These are phyloP conservation scores for Fusarium verrucosum DNA, from an alignment of 2,329 filamentous ascomycete species.

Conservation along the genomic window DNA sequence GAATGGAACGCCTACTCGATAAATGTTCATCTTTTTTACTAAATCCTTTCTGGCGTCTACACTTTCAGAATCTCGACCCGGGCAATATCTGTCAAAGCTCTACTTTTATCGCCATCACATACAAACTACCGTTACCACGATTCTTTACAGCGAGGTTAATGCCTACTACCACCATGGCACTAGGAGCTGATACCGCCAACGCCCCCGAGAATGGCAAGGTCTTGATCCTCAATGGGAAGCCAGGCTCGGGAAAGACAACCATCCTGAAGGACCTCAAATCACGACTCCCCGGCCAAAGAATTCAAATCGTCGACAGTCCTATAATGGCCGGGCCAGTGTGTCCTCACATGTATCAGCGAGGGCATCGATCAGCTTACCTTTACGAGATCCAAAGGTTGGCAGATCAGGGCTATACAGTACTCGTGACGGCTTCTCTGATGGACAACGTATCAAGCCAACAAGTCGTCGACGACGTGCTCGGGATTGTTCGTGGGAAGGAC, in stretches of 20 bases:
- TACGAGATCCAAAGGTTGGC: slow-evolving; percentile 14
- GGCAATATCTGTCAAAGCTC: not conserved
- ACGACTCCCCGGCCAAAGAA: not conserved
- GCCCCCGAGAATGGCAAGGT: slow-evolving; percentile 8
- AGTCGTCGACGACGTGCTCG: slow-evolving; percentile 7
- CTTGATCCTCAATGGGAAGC: slow-evolving; percentile 21
- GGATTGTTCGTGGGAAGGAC: not conserved
- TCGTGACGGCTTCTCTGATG: slow-evolving; percentile 16
- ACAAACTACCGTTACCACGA: not conserved
- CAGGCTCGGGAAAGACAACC: slow-evolving; percentile 4
- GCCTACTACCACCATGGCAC: not conserved
- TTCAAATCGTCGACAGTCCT: slow-evolving; percentile 11
- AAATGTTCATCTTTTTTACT: not conserved
- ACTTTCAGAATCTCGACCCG: not conserved
- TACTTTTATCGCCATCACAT: not conserved
- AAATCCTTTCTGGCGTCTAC: not conserved
- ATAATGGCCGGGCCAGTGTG: slow-evolving; percentile 5
- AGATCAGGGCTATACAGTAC: slow-evolving; percentile 1
- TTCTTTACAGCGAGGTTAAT: not conserved
- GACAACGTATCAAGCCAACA: not conserved
- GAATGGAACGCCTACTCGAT: not conserved
- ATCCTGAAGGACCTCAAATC: not conserved
- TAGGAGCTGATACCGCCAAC: not conserved
- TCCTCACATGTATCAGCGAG: not conserved
- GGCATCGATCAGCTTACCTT: slow-evolving; percentile 16